Evolutionary conservation across 345 rosid species (phyloP), one percentile per base, ranked within the genome.

Genomic region (Salix koriyanagi): DNA sequence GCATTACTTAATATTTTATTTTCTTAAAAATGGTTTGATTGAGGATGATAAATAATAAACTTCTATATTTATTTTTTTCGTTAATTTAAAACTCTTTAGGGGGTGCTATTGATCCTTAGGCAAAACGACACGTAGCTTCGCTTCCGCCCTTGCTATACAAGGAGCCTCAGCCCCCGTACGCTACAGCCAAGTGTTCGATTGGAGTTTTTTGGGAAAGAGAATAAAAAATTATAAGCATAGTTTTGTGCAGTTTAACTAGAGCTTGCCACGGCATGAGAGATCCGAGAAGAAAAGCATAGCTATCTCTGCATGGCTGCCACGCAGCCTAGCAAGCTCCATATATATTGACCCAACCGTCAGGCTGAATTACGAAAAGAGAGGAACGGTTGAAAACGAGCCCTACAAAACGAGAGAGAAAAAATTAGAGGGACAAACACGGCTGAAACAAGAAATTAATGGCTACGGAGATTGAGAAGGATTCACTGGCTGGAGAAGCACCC

Each of bases 401-500:
- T 30, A 19, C 1, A 30, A 32, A 25, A 68, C n/a, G 44, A 23
- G 41, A 39, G 25, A 50, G 7, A 5, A 16, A 25, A n/a, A 23
- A 2, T 32, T 1, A 30, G 3, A 60, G 23, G 37, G 4, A 66
- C 4, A 15, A 11, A 67, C 11, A 12, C 2, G 37, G 11, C 56
- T 14, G 56, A 37, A 54, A 13, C 23, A 46, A 75, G 37, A 21
- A 21, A 36, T 34, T 37, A 67, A 69, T 74, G 75, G 76, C 79
- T 7, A 75, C 65, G 61, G 84, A 73, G 75, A 75, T 77, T 65
- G 83, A 81, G 58, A 79, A 79, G 28, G 90, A 88, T 66, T 82
- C 95, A 34, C 60, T 89, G 86, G 87, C 88, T 12, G 88, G 88
- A 8, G 88, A 86, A 76, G 97, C 99, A 54, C 91, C 90, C 4